Base-by-base conservation (phyloP, 78 protist genomes). In the Dictyostelium capitatum region DNA sequence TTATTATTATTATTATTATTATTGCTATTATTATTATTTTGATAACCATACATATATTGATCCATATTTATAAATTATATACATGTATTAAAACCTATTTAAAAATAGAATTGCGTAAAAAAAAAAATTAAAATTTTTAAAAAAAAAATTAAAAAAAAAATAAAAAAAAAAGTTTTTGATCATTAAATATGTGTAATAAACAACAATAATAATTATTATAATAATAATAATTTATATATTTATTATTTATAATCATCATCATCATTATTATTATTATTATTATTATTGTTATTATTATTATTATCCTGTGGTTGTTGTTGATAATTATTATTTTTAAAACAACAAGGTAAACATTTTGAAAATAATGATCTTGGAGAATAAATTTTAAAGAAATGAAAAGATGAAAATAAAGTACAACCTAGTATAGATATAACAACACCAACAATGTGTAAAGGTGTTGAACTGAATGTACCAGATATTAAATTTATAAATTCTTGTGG, bases 401-500 rank as follows among this genome's bases (percentile, higher is more conserved):
- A 4, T 30, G 82, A 23, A 56, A 84, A 84, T 30, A 72, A 14
- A 14, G 64, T 6, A 74, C 91, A 84, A 43, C 91, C 91, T 17
- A 84, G 56, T 23, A 74, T 37, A 37, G 64, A 9, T 23, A 84
- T 57, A 3, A 41, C 17, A 19, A 57, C 70, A 70, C 91, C 91
- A 57, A 54, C 74, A 25, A 84, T 84, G 28, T 77, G 91, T 25
- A 84, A 20, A 48, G 83, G 56, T 41, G 78, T 46, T 15, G 48
- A 46, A 17, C n/a, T 17, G 25, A 84, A 84, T 23, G 12, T 32
- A 57, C 64, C 77, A 19, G 43, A 14, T 6, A 43, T 80, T 19
- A 84, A 57, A 14, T 79, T 72, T 28, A 84, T 37, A 37, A 84
- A 57, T 7, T 32, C 46, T 57, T 84, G 91, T 41, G 91, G 91